Evolutionary conservation across 306 rosid genomes (phyloP), one percentile per base, ranked within the genome.

Genomic region (Cucurbita moschata): DNA sequence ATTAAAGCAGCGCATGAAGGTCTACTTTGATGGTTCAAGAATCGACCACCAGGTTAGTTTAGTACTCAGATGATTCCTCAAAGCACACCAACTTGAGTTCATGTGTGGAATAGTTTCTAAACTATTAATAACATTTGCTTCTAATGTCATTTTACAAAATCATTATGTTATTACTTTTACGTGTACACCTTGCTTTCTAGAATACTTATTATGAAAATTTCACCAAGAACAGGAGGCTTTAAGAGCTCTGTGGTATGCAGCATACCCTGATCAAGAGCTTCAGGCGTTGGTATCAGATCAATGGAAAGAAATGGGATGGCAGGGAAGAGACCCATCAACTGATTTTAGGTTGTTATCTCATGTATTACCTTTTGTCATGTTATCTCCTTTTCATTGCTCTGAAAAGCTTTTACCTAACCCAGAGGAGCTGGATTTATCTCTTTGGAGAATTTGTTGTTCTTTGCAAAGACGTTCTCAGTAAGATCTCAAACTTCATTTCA

Each of bases 271-370:
- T 72, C 77, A 88, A 79, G 87, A 90, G 80, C 98, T 90, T 55
- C 81, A 62, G 19, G 90, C 92, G 74, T 86, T 92, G 89, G 79
- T 92, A 81, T 92, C 96, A 66, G 96, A 92, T 72, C 98, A 92
- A 62, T 90, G 96, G 98, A 92, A 92, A 79, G 92, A 92, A 79
- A 92, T 90, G 96, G 98, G 98, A 62, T 92, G 96, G 96, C 98
- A 92, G 72, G 96, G 98, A 83, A 90, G 86, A 82, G 96, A 92
- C 68, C 98, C 98, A 46, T 92, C 98, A 0, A 92, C 98, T 42
- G 96, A 92, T 88, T 92, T 92, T 85, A 88, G 96, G 98, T 92
- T 80, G 11, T 72, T 52, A 42, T 71, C 70, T 39, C 16, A 43
- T 71, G 53, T 71, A 26, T 35, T 43, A 68, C 5, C 56, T 42